phyloP scores from a whole-genome alignment of 2,329 filamentous ascomycete species.

The Botryosphaeria dothidea region DNA sequence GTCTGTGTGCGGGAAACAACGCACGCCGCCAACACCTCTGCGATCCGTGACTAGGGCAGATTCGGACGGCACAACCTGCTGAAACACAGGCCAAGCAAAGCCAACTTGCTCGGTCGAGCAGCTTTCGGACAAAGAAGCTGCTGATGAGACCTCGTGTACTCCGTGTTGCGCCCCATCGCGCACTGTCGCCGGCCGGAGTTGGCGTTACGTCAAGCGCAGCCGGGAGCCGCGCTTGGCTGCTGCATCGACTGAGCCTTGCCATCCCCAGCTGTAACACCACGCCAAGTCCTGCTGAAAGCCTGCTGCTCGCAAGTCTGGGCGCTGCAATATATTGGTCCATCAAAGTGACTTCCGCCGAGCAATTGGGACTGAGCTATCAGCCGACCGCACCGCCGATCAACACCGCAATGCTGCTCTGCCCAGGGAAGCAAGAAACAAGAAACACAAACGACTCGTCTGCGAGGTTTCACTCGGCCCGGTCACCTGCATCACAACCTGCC shows the following conservation, averaged over 20 bases:
- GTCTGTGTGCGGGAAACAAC: neutral
- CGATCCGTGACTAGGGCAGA: neutral
- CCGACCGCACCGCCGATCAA: neutral
- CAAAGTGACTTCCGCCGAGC: conserved; percentile 7
- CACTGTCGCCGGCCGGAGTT: neutral
- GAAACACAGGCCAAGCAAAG: conserved; percentile 11
- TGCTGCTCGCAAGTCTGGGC: neutral
- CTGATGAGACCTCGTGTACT: too few species aligned
- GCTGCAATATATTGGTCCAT: neutral
- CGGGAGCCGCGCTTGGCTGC: conserved; percentile 11
- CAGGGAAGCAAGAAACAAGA: neutral
- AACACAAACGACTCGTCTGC: neutral
- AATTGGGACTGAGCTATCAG: neutral
- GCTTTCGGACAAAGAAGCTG: too few species aligned
- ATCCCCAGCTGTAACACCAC: neutral
- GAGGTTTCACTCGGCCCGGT: neutral
- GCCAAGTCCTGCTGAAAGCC: neutral
- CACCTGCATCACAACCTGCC: neutral
- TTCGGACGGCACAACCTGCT: neutral
- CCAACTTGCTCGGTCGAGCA: neutral
- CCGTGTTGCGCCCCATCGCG: neutral
- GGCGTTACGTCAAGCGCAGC: conserved; percentile 14
- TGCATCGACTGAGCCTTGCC: neutral
- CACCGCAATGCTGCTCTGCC: neutral
- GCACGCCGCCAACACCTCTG: neutral